Evolutionary conservation across 176 grass and related monocot species (phyloP).

Genomic region (Neostapfia colusana): DNA sequence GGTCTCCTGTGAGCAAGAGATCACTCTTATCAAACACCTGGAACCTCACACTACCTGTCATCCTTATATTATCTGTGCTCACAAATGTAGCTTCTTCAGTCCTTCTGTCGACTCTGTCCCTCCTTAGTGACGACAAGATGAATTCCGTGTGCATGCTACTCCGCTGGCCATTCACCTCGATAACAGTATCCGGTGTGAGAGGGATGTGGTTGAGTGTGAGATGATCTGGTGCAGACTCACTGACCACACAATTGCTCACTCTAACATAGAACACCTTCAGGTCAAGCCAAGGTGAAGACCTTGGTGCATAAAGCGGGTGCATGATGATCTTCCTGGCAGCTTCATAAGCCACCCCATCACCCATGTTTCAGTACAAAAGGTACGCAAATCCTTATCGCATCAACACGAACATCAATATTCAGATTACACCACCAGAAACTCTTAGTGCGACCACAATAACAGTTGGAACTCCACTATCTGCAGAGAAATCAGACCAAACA

Average conservation of each 20-base stretch:
- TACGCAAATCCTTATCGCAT: constrained; percentile 12
- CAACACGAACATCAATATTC: constrained; percentile 2
- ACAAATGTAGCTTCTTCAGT: constrained; percentile 93
- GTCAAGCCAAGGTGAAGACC: constrained; percentile 90
- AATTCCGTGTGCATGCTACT: constrained; percentile 82
- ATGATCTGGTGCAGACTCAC: constrained; percentile 58
- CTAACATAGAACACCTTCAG: constrained; percentile 84
- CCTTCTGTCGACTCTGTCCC: constrained; percentile 76
- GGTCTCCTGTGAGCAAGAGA: constrained; percentile 68
- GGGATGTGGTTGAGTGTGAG: constrained; percentile 84
- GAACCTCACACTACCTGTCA: constrained; percentile 90
- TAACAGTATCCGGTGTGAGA: constrained; percentile 73
- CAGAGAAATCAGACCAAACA: not conserved
- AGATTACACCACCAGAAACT: constrained; percentile 18
- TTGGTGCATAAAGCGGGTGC: constrained; percentile 71
- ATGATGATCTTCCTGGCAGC: constrained; percentile 83
- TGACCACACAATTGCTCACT: constrained; percentile 70
- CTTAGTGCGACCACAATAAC: not conserved
- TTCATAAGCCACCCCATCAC: constrained; percentile 45
- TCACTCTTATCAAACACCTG: constrained; percentile 80
- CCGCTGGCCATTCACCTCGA: constrained; percentile 84
- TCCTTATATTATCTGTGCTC: constrained; percentile 79
- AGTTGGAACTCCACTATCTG: constrained; percentile 20
- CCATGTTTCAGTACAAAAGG: constrained; percentile 31
- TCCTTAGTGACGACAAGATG: constrained; percentile 70